These are phyloP conservation scores for Epichloe festucae DNA, from an alignment of 2,329 filamentous ascomycete genomes.

Conservation along the genomic window DNA sequence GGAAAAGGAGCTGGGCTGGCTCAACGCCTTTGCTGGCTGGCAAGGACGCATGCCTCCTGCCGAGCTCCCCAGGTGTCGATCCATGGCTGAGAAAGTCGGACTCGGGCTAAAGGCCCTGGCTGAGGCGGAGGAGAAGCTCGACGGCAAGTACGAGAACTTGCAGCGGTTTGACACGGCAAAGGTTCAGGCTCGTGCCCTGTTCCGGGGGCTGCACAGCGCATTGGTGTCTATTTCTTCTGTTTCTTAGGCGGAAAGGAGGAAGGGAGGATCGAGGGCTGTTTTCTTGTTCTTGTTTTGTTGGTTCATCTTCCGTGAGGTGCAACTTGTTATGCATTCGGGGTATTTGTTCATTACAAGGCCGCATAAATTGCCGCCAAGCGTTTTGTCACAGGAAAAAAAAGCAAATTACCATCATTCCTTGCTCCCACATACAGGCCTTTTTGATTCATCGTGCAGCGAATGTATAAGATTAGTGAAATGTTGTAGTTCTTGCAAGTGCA, in stretches of 20 bases:
- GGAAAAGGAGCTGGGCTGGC: constrained; percentile 7
- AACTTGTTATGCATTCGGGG: background rate
- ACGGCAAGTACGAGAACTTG: background rate
- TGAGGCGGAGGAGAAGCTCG: constrained; percentile 8
- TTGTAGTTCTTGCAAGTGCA: no score
- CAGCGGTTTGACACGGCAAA: background rate
- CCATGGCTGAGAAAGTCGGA: background rate
- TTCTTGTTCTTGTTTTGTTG: no score
- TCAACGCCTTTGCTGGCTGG: constrained; percentile 11
- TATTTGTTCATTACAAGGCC: background rate
- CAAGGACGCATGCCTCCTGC: background rate
- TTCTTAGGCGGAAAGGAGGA: background rate
- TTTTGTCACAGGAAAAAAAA: background rate
- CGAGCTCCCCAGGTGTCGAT: background rate
- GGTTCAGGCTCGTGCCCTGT: background rate
- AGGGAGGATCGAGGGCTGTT: no score
- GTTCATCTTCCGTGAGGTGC: background rate
- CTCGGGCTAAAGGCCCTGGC: background rate
- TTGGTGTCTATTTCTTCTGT: background rate
- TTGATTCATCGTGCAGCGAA: background rate
- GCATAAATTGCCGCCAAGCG: background rate
- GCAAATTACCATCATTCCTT: background rate
- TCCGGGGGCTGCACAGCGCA: background rate
- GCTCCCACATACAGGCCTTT: background rate
- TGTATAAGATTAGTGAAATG: no score